Evolutionary conservation across 441 rosid genomes (phyloP), one percentile per base, ranked within the genome.

Genomic region (Populus hybrid): DNA sequence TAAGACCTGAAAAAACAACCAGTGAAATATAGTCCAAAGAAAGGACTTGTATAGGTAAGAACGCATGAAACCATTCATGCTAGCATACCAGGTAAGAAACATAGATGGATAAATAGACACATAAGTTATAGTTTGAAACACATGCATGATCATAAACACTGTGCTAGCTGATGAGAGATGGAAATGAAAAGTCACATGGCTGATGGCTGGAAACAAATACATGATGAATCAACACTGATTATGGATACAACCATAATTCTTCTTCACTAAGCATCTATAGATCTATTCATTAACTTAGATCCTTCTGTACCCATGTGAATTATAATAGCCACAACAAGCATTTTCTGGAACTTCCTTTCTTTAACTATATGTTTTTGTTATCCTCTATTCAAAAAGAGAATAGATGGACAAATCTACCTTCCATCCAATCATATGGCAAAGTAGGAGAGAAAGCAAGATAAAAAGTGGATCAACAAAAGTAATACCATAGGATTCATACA

Each of bases 1-100:
- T 53, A 59, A 89, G 78, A 32, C 95, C 95, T 91, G 78, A 50
- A 79, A 42, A 82, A 63, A 63, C 14, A 23, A 9, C 12, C 14
- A 63, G 26, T 42, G 9, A 77, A 77, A 21, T 26, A 9, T 21
- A 61, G 66, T 21, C 66, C 66, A 61, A 23, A 61, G 28, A 61
- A 61, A 23, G 66, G 10, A 63, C 12, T 63, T 63, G 0, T 1
- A 21, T 9, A 23, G 66, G 11, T 23, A 63, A 23, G 6, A 63
- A 23, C 28, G 0, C 66, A 21, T 57, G 63, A 19, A 57, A 19
- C 23, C 63, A 57, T 57, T 57, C 63, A 57, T 7, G 23, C 21
- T 53, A 53, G 63, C 23, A 57, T 19, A 7, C 4, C 23, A 57
- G 5, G 28, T 9, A 63, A 63, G 23, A 3, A 21, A 23, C 12